Conservation (phyloP, 768 basidiomycete species). For the Tremella fuciformis region DNA sequence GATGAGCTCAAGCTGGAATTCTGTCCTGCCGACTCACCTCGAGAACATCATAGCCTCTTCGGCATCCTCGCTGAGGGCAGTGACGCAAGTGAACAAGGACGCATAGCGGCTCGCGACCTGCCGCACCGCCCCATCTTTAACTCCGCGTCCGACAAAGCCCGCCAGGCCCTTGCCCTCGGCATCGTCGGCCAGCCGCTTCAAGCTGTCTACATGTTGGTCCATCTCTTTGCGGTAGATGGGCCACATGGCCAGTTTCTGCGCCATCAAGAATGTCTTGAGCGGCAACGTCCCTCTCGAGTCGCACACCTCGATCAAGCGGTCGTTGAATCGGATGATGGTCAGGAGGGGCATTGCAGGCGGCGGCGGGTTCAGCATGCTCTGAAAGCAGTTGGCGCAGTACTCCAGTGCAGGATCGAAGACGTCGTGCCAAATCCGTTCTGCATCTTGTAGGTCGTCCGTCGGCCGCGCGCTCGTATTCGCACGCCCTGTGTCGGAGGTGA, state of each 20-base stretch:
- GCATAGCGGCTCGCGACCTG: constrained; percentile 76
- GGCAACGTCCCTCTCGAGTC: constrained; percentile 75
- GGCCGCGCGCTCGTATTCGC: neutral
- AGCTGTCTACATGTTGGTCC: constrained; percentile 73
- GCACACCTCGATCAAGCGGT: constrained; percentile 70
- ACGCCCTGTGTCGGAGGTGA: constrained; percentile 24
- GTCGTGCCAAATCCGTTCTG: constrained; percentile 74
- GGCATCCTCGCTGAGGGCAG: constrained; percentile 72
- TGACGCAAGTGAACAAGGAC: constrained; percentile 74
- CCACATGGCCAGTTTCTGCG: constrained; percentile 82
- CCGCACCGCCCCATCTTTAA: constrained; percentile 68
- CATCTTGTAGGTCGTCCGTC: constrained; percentile 25
- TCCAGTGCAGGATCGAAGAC: constrained; percentile 87
- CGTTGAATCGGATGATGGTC: constrained; percentile 86
- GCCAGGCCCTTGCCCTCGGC: constrained; percentile 48
- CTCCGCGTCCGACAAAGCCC: constrained; percentile 57
- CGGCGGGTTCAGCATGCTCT: constrained; percentile 64
- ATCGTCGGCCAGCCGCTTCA: constrained; percentile 80
- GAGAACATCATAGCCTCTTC: constrained; percentile 97
- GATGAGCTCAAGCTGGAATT: neutral
- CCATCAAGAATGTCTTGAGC: constrained; percentile 75
- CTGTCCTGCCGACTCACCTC: constrained; percentile 63
- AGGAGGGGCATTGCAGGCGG: constrained; percentile 70
- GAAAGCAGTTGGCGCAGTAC: constrained; percentile 75
- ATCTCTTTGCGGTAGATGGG: constrained; percentile 87